Base-by-base conservation (phyloP, 192 early-diverging fungal genomes). In the Helicostylum pulchrum region DNA sequence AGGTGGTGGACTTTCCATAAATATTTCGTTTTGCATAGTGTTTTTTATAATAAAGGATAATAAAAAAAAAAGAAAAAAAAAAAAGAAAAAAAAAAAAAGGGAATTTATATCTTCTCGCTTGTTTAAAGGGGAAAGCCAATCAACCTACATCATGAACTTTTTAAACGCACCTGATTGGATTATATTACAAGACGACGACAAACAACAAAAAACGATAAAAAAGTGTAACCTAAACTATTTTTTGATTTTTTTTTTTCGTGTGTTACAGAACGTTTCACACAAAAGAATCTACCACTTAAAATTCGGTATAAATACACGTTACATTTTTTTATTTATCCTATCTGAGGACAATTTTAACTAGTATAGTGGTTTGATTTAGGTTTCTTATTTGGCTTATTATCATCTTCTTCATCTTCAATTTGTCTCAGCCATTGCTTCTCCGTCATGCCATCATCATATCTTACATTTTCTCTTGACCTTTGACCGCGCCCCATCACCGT, bases 381-480 rank as follows among this genome's bases (percentile, higher is more conserved):
- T 4, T 15, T 7, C 46, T 48, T 48, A 12, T 5, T 48, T 4
- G 46, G 17, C 14, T 48, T 48, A 4, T 15, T 19, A 48, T 48
- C 43, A 26, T n/a, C 17, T 21, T 39, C 69, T 59, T 84, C 83
- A 53, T 87, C 72, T 68, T 90, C 83, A 20, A 87, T 77, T 7
- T 82, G 81, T 57, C 77, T 62, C 21, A 96, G 65, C 84, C 85
- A 98, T 72, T 98, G 92, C 57, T 93, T 90, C 65, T 98, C 94
- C 0, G 89, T 92, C 74, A 97, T 75, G 5, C 88, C 92, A 66
- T 98, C 94, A 68, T 91, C 90, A 70, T 98, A 96, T 10, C 79
- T 82, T 42, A 94, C 88, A 53, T 85, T 83, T 20, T 81, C 85
- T 46, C 88, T 83, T n/a, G 77, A 79, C 58, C 94, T 78, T 53